Evolutionary conservation across 106 monocot species (phyloP).

Genomic region (Dioscorea dumetorum): DNA sequence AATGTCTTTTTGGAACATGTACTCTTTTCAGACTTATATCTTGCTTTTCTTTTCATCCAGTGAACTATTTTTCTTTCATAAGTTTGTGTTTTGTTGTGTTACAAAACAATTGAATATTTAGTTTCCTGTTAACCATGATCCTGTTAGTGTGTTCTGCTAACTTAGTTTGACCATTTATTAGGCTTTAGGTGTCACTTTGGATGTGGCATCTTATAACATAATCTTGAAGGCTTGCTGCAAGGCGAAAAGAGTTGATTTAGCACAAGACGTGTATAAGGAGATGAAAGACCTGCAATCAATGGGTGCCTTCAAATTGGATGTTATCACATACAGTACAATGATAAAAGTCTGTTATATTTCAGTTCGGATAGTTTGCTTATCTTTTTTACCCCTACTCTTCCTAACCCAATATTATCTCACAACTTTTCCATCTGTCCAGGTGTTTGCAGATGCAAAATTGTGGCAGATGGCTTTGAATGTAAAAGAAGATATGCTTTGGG

Average conservation of each 20-base stretch:
- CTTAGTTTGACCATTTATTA: conserved; percentile 4
- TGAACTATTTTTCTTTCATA: too few relatives aligned
- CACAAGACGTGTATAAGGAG: conserved; percentile 63
- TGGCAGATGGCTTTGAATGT: conserved; percentile 68
- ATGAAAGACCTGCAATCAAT: conserved; percentile 38
- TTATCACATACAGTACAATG: conserved; percentile 85
- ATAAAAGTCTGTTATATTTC: conserved; percentile 55
- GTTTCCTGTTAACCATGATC: too few relatives aligned
- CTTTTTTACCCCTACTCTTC: neutral
- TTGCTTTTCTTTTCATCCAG: too few relatives aligned
- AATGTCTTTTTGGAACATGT: too few relatives aligned
- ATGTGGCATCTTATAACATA: conserved; percentile 84
- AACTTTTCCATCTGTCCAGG: conserved; percentile 19
- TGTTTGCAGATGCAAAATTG: conserved; percentile 87
- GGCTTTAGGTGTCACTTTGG: conserved; percentile 48
- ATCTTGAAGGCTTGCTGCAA: conserved; percentile 77
- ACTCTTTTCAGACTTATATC: too few relatives aligned
- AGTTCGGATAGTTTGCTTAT: neutral
- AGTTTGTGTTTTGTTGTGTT: too few relatives aligned
- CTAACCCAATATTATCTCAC: neutral
- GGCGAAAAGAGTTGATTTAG: conserved; percentile 79
- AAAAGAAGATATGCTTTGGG: conserved; percentile 70
- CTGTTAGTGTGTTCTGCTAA: too few relatives aligned
- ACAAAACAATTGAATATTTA: too few relatives aligned
- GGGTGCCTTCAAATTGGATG: conserved; percentile 51